A percentile compares a stretch with the other conserved stretches of the same genome.
Conservation (phyloP, 257 asterid species). For the Vinca minor region DNA sequence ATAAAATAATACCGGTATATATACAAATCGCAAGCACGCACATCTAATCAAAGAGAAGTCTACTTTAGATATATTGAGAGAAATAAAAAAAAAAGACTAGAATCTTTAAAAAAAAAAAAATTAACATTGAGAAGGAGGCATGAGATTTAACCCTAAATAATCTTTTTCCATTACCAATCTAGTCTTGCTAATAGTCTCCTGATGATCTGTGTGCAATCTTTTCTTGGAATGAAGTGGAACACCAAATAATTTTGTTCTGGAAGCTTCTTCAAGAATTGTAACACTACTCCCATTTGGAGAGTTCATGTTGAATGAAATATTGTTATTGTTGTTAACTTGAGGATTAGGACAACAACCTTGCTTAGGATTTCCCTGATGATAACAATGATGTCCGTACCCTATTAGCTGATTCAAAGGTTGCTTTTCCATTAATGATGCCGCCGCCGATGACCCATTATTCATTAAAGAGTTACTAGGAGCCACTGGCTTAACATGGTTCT, state of each 20-base stretch:
- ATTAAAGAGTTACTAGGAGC: constrained; percentile 48
- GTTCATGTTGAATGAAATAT: constrained; percentile 9
- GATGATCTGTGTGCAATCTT: constrained; percentile 58
- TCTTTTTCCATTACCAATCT: constrained; percentile 53
- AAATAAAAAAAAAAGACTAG: too few species aligned
- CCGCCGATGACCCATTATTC: too few species aligned
- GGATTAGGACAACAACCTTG: too few species aligned
- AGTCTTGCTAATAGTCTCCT: constrained; percentile 48
- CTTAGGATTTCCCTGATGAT: too few species aligned
- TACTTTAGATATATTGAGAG: too few species aligned
- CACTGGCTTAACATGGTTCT: constrained; percentile 85
- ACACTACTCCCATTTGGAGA: constrained; percentile 45
- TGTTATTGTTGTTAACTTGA: too few species aligned
- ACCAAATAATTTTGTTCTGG: constrained; percentile 63
- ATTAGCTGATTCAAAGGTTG: constrained; percentile 33
- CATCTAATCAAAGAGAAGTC: too few species aligned
- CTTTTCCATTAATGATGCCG: constrained; percentile 28
- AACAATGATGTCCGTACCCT: constrained; percentile 19
- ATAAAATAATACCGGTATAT: too few species aligned
- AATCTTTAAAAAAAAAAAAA: too few species aligned
- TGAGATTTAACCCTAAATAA: constrained; percentile 76
- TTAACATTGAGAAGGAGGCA: constrained; percentile 67
- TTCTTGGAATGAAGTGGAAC: constrained; percentile 72
- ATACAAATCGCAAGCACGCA: too few species aligned
- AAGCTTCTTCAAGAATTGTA: constrained; percentile 33